Conservation (phyloP, 768 basidiomycete species). For the Collybia sordida region DNA sequence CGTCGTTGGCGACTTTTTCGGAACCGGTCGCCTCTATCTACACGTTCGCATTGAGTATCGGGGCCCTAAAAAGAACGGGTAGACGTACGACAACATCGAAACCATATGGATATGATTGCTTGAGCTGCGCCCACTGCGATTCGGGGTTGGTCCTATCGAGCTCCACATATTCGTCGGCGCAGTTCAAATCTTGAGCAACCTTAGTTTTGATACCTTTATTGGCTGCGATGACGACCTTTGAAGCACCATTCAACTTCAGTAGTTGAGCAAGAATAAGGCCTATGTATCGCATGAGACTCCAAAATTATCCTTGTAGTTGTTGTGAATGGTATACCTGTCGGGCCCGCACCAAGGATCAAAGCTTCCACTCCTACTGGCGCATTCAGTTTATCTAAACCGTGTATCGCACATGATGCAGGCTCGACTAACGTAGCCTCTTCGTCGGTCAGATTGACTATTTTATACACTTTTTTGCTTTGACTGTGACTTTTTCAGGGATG, state of each 20-base stretch:
- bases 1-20: constrained; percentile 66
- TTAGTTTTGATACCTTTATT: constrained; percentile 81
- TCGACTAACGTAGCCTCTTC: constrained; percentile 78
- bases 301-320: neutral
- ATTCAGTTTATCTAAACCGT: constrained; percentile 74
- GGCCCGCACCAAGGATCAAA: constrained; percentile 75
- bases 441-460: constrained; percentile 72
- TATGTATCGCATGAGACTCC: neutral
- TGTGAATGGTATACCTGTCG: constrained; percentile 46
- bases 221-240: constrained; percentile 66
- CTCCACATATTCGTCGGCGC: constrained; percentile 74
- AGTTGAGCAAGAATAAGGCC: constrained; percentile 78
- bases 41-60: neutral
- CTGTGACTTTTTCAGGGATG: constrained; percentile 28
- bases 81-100: constrained; percentile 62
- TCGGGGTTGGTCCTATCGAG: constrained; percentile 64
- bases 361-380: constrained; percentile 70
- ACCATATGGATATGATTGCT: constrained; percentile 74
- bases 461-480: constrained; percentile 65
- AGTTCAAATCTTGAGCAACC: constrained; percentile 66
- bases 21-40: constrained; percentile 69
- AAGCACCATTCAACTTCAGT: constrained; percentile 73
- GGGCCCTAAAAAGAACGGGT: neutral
- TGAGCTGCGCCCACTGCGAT: constrained; percentile 67
- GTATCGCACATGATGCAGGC: constrained; percentile 77